Base-by-base conservation (phyloP, 257 asterid genomes). In the Jaltomata sinuosa region DNA sequence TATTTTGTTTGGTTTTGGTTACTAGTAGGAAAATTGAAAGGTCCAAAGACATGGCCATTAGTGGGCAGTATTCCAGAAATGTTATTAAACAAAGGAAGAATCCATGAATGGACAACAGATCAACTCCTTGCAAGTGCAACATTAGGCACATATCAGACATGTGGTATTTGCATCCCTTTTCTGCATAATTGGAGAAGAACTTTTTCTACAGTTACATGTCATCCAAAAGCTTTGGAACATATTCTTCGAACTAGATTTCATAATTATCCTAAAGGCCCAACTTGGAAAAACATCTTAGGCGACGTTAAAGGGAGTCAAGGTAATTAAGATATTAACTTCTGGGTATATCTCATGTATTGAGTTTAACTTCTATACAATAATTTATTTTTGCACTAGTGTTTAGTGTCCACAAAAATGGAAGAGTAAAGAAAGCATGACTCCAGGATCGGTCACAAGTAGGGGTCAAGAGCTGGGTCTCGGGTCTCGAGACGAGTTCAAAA, bases 1-100 rank as follows among this genome's bases (percentile, higher is more conserved):
- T 79, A 32, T 34, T 62, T 79, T 3, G 50, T 19, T 16, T 79
- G 83, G 52, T 79, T 79, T 47, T 79, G 40, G 22, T 32, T 79
- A 38, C 6, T 53, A 21, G 31, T 62, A 12, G 6, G 49, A 53
- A 79, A 52, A 14, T 36, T 53, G n/a, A 52, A 53, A 11, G 85
- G 67, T 82, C 85, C 85, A 82, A 42, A 53, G 4, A 55, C 49
- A 9, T 81, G 84, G 84, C 84, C 84, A 12, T 3, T 81, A 14
- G 31, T 81, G 4, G 84, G 84, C 4, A 64, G 79, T 55, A 54
- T 65, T 10, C 84, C 84, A n/a, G 47, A 21, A 25, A 18, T 82
- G 21, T 11, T 82, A 11, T 11, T 19, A 2, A 82, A 82, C 80
- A 19, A 34, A 22, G 54, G 7, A 21, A 22, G 80, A 62, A 40